Evolutionary conservation across 2,329 filamentous ascomycete genomes (phyloP).

Genomic region (Drechslera avenae): DNA sequence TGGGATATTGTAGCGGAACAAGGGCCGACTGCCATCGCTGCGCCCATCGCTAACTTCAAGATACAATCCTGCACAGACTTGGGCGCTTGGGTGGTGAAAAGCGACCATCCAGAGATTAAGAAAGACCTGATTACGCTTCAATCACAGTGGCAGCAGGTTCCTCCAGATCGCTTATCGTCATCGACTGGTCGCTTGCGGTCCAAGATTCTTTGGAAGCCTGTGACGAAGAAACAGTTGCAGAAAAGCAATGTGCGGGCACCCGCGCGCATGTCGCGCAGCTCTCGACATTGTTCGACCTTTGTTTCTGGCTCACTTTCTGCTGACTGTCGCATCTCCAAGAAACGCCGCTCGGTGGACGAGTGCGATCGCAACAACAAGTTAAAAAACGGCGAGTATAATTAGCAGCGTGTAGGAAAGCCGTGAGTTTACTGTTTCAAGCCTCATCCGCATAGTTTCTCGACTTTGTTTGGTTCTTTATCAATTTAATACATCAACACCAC

Average conservation of each 20-base stretch:
- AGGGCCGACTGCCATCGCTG: conserved; percentile 28
- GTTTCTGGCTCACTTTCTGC: not conserved
- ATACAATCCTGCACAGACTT: conserved; percentile 19
- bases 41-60: conserved; percentile 34
- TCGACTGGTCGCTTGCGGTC: not conserved
- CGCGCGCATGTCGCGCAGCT: conserved; percentile 7
- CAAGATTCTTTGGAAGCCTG: conserved; percentile 13
- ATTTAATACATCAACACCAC: no score
- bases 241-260: conserved; percentile 21
- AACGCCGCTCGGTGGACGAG: not conserved
- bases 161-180: not conserved
- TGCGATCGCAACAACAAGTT: not conserved
- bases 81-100: conserved; percentile 25
- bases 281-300: not conserved
- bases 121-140: conserved; percentile 20
- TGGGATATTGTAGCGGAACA: conserved; percentile 32
- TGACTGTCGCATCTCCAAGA: not conserved
- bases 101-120: conserved; percentile 18
- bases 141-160: conserved; percentile 8
- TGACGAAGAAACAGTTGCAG: conserved; percentile 22
- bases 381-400: not conserved
- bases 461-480: not conserved
- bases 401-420: not conserved
- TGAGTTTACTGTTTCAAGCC: not conserved
- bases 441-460: not conserved